phyloP scores from a whole-genome alignment of 2,329 filamentous ascomycete species.

The Botrytis cinerea region DNA sequence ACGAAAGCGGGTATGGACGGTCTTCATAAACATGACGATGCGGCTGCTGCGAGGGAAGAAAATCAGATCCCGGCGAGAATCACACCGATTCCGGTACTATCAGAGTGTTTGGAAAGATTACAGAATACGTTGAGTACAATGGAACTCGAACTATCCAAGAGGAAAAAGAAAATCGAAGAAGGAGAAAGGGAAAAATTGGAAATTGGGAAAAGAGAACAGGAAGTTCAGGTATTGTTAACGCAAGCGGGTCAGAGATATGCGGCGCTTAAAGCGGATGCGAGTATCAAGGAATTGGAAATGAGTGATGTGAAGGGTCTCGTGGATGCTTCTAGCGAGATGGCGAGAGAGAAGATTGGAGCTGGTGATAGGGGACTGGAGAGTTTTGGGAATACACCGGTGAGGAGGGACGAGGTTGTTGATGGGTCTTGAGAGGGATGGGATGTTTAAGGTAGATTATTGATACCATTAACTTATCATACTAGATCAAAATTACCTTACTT shows the following conservation, averaged over 20 bases:
- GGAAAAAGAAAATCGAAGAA: conserved; percentile 64
- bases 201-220: conserved; percentile 68
- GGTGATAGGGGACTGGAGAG: conserved; percentile 44
- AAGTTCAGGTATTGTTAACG: conserved; percentile 78
- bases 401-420: conserved; percentile 39
- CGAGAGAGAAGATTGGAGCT: conserved; percentile 21
- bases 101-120: conserved; percentile 65
- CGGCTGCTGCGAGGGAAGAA: conserved; percentile 41
- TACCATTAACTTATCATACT: not conserved
- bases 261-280: conserved; percentile 52
- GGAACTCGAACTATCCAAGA: conserved; percentile 61
- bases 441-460: not conserved
- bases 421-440: not conserved
- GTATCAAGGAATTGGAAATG: conserved; percentile 35
- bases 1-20: conserved; percentile 85
- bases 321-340: conserved; percentile 24
- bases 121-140: conserved; percentile 62
- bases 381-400: conserved; percentile 44
- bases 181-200: conserved; percentile 68
- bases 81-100: conserved; percentile 73
- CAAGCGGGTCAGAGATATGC: conserved; percentile 76
- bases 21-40: conserved; percentile 50
- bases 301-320: conserved; percentile 31
- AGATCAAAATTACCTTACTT: not conserved
- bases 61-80: conserved; percentile 57